A percentile compares a stretch with the other conserved stretches of the same genome.
These are phyloP conservation scores for Xanthoconium purpureum DNA, from an alignment of 768 basidiomycete species.

Conservation along the genomic window DNA sequence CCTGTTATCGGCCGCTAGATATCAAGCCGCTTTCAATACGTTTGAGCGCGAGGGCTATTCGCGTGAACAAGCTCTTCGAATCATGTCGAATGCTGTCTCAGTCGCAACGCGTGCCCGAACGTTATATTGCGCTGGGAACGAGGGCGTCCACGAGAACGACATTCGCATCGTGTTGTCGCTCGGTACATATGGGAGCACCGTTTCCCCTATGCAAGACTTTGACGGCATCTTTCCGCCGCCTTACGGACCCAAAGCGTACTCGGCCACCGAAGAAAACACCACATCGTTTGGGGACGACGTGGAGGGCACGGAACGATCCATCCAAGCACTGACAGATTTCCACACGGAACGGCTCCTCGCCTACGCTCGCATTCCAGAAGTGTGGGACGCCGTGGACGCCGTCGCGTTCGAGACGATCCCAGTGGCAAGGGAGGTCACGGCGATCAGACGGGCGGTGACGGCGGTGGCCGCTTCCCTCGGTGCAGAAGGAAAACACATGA, in stretches of 20 bases:
- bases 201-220: constrained; percentile 68
- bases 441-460: constrained; percentile 60
- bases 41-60: constrained; percentile 52
- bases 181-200: constrained; percentile 70
- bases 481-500: constrained; percentile 30
- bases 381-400: constrained; percentile 58
- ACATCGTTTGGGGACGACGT: constrained; percentile 42
- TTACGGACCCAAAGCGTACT: constrained; percentile 56
- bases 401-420: constrained; percentile 82
- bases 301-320: constrained; percentile 37
- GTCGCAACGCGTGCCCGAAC: constrained; percentile 48
- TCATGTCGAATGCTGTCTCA: constrained; percentile 53
- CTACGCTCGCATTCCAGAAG: constrained; percentile 45
- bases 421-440: constrained; percentile 57
- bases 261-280: constrained; percentile 32
- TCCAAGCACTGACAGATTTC: constrained; percentile 54
- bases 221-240: constrained; percentile 74
- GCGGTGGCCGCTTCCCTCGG: constrained; percentile 29
- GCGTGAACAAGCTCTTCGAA: constrained; percentile 37
- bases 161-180: constrained; percentile 63
- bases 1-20: too few species aligned
- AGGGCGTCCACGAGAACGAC: constrained; percentile 13
- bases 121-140: constrained; percentile 31
- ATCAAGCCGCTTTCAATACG: constrained; percentile 60
- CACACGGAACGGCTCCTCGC: constrained; percentile 60